Evolutionary conservation across 225 moss, liverwort and hornwort genomes (phyloP).

Genomic region (Polytrichum formosum): DNA sequence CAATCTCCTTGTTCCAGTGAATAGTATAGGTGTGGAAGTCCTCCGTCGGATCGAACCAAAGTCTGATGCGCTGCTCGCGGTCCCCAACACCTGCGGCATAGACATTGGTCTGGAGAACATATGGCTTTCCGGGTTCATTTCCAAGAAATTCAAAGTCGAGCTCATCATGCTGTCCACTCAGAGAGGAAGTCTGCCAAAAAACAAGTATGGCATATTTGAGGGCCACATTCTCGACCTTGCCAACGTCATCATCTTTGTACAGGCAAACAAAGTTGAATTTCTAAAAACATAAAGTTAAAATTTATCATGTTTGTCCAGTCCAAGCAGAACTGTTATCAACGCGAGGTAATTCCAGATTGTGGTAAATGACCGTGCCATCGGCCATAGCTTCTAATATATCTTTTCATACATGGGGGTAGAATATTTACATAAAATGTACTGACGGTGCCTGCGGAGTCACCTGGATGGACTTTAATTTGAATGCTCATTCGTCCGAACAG

Average conservation of each 20-base stretch:
- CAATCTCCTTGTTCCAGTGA: slow-evolving; percentile 50
- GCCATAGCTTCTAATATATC: too few relatives aligned
- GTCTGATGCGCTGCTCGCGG: slow-evolving; percentile 58
- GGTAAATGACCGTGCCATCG: too few relatives aligned
- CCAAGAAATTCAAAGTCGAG: slow-evolving; percentile 66
- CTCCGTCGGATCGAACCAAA: slow-evolving; percentile 61
- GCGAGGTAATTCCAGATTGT: too few relatives aligned
- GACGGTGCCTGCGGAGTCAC: slow-evolving; percentile 61
- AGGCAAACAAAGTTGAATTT: too few relatives aligned
- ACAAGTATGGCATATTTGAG: not conserved
- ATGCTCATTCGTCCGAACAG: slow-evolving; percentile 52
- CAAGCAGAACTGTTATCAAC: too few relatives aligned
- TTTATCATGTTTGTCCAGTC: too few relatives aligned
- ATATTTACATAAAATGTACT: slow-evolving; percentile 54
- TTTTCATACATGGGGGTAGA: too few relatives aligned
- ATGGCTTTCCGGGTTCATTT: slow-evolving; percentile 53
- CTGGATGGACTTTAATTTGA: slow-evolving; percentile 55
- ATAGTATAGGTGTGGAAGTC: slow-evolving; percentile 51
- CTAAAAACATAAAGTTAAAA: too few relatives aligned
- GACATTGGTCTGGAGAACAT: slow-evolving; percentile 57
- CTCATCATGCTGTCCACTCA: slow-evolving; percentile 57
- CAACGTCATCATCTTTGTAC: too few relatives aligned
- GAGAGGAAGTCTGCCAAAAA: slow-evolving; percentile 38
- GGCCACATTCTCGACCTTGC: too few relatives aligned
- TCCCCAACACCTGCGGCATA: slow-evolving; percentile 51